Evolutionary conservation across 2,329 filamentous ascomycete genomes (phyloP), one percentile per base, ranked within the genome.

Genomic region (Saccharata proteae): DNA sequence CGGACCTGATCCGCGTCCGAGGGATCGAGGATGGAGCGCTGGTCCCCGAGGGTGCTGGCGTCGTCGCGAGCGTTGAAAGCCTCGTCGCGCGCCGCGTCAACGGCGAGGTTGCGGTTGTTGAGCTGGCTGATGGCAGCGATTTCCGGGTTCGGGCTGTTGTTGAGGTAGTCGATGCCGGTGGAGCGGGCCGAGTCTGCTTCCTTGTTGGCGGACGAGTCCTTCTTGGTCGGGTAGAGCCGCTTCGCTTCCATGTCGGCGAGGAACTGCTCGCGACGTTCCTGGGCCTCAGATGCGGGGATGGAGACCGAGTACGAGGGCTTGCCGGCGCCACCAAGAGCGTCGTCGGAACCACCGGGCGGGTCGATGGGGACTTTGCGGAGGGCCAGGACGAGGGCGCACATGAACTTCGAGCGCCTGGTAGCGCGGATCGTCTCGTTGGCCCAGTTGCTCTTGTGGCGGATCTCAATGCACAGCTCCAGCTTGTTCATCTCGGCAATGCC

Each of bases 371-470:
- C 69, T 59, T 79, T 85, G 58, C 84, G 81, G 36, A 94, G 62
- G 3, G 88, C 85, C 6, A 85, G 58, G 4, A 90, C 77, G 36
- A 98, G 65, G 1, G 90, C 90, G 50, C 86, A 93, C 76, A 96
- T 93, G 61, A 98, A 96, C 58, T 93, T 96, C 53, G 81, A 92
- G 38, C 88, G 77, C 31, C 86, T 76, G 5, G 79, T 71, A 12
- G 78, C 77, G 23, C 86, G 80, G 23, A 94, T 69, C 2, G 72
- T 68, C 43, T 93, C 88, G 56, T 94, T 67, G 17, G 61, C 55
- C 61, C 62, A 67, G 41, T 67, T 67, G 44, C 54, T 58, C 54
- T 96, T 96, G 67, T 96, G 85, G 48, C 80, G 76, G 49, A 94
- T 85, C 45, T 81, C 77, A 22, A 94, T 67, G 45, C 76, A 75